A percentile compares a stretch with the other conserved stretches of the same genome.
These are phyloP conservation scores for Syzygium aqueum DNA, from an alignment of 345 rosid genomes.

Conservation along the genomic window DNA sequence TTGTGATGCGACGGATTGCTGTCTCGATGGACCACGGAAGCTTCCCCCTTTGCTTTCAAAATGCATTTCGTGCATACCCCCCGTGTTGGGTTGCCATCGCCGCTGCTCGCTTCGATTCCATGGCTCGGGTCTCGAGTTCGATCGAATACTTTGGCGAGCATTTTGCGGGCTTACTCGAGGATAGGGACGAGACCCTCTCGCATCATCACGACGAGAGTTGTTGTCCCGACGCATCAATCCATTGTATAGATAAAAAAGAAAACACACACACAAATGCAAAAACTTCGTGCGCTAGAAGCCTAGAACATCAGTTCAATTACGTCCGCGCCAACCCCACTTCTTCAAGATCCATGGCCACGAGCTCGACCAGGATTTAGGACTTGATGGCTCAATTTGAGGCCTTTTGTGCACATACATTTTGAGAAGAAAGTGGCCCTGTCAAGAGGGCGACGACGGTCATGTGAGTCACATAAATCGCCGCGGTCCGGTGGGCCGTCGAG, in stretches of 20 bases:
- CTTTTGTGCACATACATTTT: not conserved
- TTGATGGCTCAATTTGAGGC: not conserved
- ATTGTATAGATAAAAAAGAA: not conserved
- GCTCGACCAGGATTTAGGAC: not conserved
- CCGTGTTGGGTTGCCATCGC: not conserved
- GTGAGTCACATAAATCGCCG: not conserved
- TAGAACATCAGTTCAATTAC: too few species aligned
- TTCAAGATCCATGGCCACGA: too few species aligned
- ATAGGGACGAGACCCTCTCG: not conserved
- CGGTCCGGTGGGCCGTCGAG: not conserved
- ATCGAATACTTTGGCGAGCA: not conserved
- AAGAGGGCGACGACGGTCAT: not conserved
- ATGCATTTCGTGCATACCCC: not conserved
- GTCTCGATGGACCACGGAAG: not conserved
- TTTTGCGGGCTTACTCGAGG: not conserved
- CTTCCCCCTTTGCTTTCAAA: not conserved
- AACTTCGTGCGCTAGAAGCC: fast-evolving
- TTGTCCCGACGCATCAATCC: not conserved
- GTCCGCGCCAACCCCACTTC: too few species aligned
- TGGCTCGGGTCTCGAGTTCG: not conserved
- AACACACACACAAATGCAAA: not conserved
- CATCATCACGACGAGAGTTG: not conserved
- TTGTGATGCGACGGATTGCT: not conserved
- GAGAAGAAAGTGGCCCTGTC: not conserved
- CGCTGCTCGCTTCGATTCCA: not conserved